Percentiles rank a stretch among this genome's conserved stretches.
These are phyloP conservation scores for Aeschynomene evenia DNA, from an alignment of 306 rosid species.

Conservation along the genomic window DNA sequence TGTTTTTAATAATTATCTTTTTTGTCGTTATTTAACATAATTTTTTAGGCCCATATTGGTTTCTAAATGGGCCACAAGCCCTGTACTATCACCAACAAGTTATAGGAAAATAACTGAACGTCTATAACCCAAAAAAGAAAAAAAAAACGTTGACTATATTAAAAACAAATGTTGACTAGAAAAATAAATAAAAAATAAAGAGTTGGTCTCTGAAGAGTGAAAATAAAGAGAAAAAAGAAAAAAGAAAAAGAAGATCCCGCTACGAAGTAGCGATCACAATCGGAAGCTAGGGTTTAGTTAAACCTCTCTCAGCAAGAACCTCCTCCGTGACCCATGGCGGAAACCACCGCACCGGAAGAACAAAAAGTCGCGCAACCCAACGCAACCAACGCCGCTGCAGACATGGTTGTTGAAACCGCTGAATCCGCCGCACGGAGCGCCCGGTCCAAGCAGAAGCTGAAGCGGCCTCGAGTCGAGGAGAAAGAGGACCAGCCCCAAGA, in stretches of 20 bases:
- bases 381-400: slow-evolving; percentile 11
- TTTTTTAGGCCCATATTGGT: too few relatives aligned
- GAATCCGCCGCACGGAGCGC: slow-evolving; percentile 1
- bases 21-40: too few relatives aligned
- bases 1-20: too few relatives aligned
- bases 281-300: neutral
- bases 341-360: slow-evolving; percentile 25
- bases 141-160: too few relatives aligned
- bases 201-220: neutral
- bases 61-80: too few relatives aligned
- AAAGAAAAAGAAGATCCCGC: neutral
- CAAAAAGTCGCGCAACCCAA: neutral
- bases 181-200: too few relatives aligned
- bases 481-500: neutral
- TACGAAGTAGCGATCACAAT: neutral
- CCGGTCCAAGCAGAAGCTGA: slow-evolving; percentile 28
- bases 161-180: too few relatives aligned
- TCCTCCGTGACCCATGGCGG: neutral
- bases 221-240: neutral
- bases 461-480: slow-evolving; percentile 30
- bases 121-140: too few relatives aligned
- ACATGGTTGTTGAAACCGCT: slow-evolving; percentile 13
- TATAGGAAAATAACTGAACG: too few relatives aligned
- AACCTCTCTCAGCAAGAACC: slow-evolving; percentile 11
- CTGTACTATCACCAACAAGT: too few relatives aligned